Conservation (phyloP, 2,329 filamentous ascomycete species). For the Scleromitrula shiraiana region DNA sequence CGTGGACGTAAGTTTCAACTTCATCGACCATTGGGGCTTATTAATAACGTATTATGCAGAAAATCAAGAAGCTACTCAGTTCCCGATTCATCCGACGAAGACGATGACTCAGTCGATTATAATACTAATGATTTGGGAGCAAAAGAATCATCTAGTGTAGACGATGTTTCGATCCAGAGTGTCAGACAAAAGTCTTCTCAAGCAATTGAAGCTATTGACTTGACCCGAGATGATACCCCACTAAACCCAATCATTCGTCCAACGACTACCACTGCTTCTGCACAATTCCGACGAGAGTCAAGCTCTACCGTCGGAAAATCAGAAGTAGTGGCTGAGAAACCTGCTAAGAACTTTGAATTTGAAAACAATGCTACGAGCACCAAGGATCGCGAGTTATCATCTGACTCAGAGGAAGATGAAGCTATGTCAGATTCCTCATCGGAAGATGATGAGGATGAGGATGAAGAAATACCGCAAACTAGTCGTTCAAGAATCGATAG, state of each 20-base stretch:
- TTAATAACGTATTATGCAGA: conserved; percentile 12
- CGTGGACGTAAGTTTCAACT: conserved; percentile 27
- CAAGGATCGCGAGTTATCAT: no score
- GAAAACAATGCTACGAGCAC: no score
- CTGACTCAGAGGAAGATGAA: conserved; percentile 12
- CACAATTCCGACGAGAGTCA: no score
- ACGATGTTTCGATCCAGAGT: conserved; percentile 22
- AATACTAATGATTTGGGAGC: conserved; percentile 22
- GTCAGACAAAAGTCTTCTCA: conserved; percentile 16
- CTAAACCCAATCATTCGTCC: background rate
- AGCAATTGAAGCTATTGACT: conserved; percentile 22
- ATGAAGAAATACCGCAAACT: background rate
- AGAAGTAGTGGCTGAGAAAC: no score
- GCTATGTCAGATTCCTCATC: background rate
- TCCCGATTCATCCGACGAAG: conserved; percentile 25
- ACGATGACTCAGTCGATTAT: conserved; percentile 27
- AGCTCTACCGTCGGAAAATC: no score
- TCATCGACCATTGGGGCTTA: background rate
- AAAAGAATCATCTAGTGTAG: conserved; percentile 20
- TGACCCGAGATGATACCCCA: conserved; percentile 26
- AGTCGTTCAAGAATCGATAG: background rate
- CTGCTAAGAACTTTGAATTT: no score
- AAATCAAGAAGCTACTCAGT: conserved; percentile 22
- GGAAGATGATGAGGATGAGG: conserved; percentile 6
- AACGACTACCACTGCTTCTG: background rate